These are phyloP conservation scores for Linum tenue DNA, from an alignment of 345 rosid species.

Conservation along the genomic window DNA sequence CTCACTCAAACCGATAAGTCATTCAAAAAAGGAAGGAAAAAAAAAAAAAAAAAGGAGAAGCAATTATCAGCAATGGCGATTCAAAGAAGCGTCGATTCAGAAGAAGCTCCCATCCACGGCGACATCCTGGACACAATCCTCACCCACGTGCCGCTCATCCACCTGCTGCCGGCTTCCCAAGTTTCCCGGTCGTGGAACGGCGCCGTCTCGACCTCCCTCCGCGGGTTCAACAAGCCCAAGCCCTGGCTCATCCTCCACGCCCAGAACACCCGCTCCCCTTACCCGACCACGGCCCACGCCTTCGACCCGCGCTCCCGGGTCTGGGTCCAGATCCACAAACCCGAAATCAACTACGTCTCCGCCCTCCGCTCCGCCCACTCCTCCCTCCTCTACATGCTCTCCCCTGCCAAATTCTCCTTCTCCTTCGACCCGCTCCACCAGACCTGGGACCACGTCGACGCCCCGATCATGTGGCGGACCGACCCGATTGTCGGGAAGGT, in stretches of 20 bases:
- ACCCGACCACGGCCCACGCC: conserved; percentile 30
- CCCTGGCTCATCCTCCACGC: conserved; percentile 65
- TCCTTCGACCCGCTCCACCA: conserved; percentile 62
- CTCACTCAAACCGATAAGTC: too few species aligned
- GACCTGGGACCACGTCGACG: conserved; percentile 47
- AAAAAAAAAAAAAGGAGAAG: too few species aligned
- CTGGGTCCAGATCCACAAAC: conserved; percentile 39
- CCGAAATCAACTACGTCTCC: conserved; percentile 20
- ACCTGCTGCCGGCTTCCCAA: conserved; percentile 46
- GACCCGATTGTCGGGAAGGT: conserved; percentile 65
- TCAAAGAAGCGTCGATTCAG: not conserved
- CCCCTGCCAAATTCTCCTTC: conserved; percentile 48
- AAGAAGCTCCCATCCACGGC: conserved; percentile 26
- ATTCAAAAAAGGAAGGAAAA: too few species aligned
- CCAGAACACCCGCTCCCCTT: conserved; percentile 34
- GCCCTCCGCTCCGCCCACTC: conserved; percentile 51
- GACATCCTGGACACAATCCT: conserved; percentile 47
- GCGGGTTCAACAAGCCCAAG: conserved; percentile 26
- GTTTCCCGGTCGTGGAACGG: conserved; percentile 65
- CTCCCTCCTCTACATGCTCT: conserved; percentile 45
- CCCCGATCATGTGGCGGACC: conserved; percentile 48
- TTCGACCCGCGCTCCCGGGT: conserved; percentile 66
- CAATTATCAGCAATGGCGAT: not conserved
- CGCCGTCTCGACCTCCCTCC: conserved; percentile 60
- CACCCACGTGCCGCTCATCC: conserved; percentile 45